Conservation (phyloP, 2,329 filamentous ascomycete species). For the Fusarium nurragi region DNA sequence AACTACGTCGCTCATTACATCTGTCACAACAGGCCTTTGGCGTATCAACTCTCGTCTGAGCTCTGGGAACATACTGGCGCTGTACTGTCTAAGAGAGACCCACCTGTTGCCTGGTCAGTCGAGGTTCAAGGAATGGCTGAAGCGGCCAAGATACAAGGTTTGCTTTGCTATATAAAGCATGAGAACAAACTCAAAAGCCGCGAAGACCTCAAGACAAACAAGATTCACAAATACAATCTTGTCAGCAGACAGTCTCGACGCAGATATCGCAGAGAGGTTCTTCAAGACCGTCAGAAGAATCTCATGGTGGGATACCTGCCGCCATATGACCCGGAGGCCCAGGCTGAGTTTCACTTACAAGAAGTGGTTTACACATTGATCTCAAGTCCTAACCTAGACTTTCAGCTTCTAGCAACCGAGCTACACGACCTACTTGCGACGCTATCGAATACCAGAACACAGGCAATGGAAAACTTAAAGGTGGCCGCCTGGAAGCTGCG, state of each 20-base stretch:
- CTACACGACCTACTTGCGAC: background rate
- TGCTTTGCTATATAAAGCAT: background rate
- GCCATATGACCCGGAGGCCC: background rate
- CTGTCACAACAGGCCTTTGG: background rate
- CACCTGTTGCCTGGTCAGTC: background rate
- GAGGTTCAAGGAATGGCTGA: background rate
- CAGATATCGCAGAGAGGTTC: background rate
- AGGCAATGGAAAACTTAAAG: background rate
- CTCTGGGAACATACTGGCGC: background rate
- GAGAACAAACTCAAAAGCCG: background rate
- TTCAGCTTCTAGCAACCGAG: background rate
- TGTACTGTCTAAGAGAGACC: fast-evolving
- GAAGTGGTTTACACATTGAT: background rate
- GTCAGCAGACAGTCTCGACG: background rate
- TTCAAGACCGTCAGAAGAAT: background rate
- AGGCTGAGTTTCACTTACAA: background rate
- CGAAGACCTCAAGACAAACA: background rate
- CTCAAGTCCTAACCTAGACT: background rate
- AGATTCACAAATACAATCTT: background rate
- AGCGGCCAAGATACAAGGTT: background rate
- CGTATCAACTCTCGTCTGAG: background rate
- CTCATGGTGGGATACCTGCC: background rate
- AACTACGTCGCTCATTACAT: background rate
- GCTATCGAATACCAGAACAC: background rate
- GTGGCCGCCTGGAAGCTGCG: background rate